phyloP scores from a whole-genome alignment of 2,329 filamentous ascomycete species.

The Fusarium sp. region DNA sequence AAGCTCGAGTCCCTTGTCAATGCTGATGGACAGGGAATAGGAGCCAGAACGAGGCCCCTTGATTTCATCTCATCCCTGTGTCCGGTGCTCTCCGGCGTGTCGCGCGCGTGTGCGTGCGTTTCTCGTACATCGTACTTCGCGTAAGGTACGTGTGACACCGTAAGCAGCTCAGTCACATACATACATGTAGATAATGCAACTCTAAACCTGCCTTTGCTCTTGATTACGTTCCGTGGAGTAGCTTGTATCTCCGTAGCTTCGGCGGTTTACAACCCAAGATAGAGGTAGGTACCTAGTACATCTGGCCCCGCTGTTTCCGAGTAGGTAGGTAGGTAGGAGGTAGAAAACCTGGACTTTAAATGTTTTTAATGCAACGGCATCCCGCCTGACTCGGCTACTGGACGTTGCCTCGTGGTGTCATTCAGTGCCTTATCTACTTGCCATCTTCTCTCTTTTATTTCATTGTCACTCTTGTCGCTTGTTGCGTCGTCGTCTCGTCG shows the following conservation, averaged over 20 bases:
- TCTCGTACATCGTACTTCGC: constrained; percentile 39
- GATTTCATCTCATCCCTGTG: constrained; percentile 21
- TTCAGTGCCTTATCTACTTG: constrained; percentile 24
- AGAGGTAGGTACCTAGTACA: constrained; percentile 19
- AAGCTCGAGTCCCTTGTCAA: constrained; percentile 9
- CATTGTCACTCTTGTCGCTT: constrained; percentile 20
- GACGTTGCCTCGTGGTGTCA: constrained; percentile 28
- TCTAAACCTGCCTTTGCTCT: constrained; percentile 10
- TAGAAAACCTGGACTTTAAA: constrained; percentile 36
- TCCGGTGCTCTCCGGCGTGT: constrained; percentile 29
- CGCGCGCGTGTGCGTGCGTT: constrained; percentile 14
- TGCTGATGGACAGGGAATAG: constrained; percentile 16
- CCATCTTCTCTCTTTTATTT: constrained; percentile 14
- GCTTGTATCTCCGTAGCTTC: constrained; percentile 12
- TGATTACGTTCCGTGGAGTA: constrained; percentile 14
- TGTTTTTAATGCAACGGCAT: constrained; percentile 41
- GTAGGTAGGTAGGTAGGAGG: constrained; percentile 11
- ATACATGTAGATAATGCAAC: constrained; percentile 26
- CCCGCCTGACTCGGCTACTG: constrained; percentile 27
- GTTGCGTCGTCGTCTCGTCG: constrained; percentile 14
- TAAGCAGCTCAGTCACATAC: constrained; percentile 19
- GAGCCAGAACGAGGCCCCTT: constrained; percentile 29
- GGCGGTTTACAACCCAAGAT: constrained; percentile 7
- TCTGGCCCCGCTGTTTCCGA: constrained; percentile 36
- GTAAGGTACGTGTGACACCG: constrained; percentile 11